These are phyloP conservation scores for Pleomassaria siparia DNA, from an alignment of 2,329 filamentous ascomycete species.

Conservation along the genomic window DNA sequence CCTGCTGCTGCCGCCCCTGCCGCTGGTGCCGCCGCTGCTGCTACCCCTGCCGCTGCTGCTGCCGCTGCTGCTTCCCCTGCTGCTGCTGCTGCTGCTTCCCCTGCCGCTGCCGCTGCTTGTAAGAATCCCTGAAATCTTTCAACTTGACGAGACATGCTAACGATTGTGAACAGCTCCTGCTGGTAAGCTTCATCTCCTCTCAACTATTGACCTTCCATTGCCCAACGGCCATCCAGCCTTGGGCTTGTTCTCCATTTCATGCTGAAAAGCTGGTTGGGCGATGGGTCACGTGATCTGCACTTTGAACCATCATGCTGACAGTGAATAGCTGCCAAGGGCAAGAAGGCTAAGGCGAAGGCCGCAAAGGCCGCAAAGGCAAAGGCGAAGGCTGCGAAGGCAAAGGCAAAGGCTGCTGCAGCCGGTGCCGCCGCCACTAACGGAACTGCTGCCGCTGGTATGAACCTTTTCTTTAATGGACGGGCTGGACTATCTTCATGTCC, in stretches of 20 bases:
- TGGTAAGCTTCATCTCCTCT: neutral
- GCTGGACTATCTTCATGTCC: neutral
- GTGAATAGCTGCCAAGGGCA: conserved; percentile 7
- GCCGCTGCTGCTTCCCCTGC: neutral
- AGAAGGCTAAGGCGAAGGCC: conserved; percentile 12
- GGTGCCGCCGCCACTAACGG: neutral
- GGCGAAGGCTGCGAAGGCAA: neutral
- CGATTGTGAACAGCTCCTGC: neutral
- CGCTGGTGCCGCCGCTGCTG: neutral
- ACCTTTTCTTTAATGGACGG: neutral
- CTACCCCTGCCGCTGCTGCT: neutral
- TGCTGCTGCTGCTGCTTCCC: neutral
- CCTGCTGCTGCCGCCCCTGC: no score
- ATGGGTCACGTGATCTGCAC: neutral
- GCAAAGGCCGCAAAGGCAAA: no score
- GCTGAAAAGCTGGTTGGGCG: no score
- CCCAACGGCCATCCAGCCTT: no score
- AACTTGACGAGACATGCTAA: no score
- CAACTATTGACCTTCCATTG: no score
- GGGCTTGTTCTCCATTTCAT: no score
- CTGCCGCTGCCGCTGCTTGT: neutral
- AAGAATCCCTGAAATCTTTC: neutral
- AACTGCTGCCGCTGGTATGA: neutral
- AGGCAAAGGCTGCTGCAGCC: conserved; percentile 1
- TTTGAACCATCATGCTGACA: neutral